Evolutionary conservation across 2,329 filamentous ascomycete species (phyloP).

Genomic region (Piedraia hortae): DNA sequence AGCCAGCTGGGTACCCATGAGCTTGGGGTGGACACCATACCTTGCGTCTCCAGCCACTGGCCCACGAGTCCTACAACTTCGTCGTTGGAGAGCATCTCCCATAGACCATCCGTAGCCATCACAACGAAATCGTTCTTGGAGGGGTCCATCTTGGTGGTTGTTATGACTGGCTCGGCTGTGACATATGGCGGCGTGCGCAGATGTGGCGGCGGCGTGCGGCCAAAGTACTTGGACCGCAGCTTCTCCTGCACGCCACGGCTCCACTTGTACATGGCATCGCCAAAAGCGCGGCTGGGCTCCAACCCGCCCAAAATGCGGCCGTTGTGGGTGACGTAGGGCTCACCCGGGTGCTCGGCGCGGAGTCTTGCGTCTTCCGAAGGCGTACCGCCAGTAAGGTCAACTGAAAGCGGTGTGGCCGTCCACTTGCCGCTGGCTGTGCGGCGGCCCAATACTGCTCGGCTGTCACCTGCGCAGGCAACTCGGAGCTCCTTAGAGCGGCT

Average conservation of each 20-base stretch:
- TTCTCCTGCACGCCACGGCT: constrained; percentile 56
- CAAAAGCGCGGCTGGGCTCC: constrained; percentile 82
- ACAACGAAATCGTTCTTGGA: constrained; percentile 84
- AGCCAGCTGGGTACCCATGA: constrained; percentile 46
- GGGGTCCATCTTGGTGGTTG: constrained; percentile 73
- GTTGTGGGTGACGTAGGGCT: constrained; percentile 64
- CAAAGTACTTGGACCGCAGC: constrained; percentile 68
- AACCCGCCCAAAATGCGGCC: constrained; percentile 77
- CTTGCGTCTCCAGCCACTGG: constrained; percentile 75
- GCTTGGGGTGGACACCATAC: constrained; percentile 7
- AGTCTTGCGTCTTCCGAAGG: constrained; percentile 60
- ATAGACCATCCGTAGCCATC: constrained; percentile 84
- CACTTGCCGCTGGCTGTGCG: constrained; percentile 58
- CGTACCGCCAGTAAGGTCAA: constrained; percentile 82
- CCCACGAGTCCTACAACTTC: constrained; percentile 91
- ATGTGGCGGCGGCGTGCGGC: constrained; percentile 44
- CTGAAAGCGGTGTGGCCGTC: constrained; percentile 67
- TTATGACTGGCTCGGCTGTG: constrained; percentile 82
- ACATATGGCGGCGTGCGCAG: constrained; percentile 89
- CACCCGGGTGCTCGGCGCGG: constrained; percentile 63
- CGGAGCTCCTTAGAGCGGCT: constrained; percentile 59
- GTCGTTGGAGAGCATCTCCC: constrained; percentile 98
- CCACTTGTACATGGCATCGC: constrained; percentile 95
- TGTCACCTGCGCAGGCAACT: constrained; percentile 91
- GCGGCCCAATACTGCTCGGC: constrained; percentile 74